Base-by-base conservation (phyloP, 192 early-diverging fungal species). In the Physocladia obscura region DNA sequence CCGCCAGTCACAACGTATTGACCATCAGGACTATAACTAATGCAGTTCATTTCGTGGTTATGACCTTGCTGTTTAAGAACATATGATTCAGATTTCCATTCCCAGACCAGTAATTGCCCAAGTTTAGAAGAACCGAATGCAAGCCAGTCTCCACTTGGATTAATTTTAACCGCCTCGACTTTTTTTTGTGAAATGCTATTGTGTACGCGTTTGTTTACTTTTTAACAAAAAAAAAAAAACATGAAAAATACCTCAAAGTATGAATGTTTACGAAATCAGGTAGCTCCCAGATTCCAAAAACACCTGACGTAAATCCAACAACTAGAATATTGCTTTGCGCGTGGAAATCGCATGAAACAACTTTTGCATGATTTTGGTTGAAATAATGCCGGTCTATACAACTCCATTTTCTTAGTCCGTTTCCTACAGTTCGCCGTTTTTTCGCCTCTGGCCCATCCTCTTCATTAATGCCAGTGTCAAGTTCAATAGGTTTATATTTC, bases 51-150 rank as follows among this genome's bases (percentile, higher is more conserved):
- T 70, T 94, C 93, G 81, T 95, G 92, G 48, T 88, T 91, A 64
- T 99, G 98, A 6, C 96, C 98, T 78, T 99, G 98, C 77, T 99
- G 98, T 76, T 98, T 99, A 49, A 99, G 82, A 39, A 99, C 91
- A 71, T 99, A 98, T 0, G 96, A 92, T 74, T 99, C 98, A 49
- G 94, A 97, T 79, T 97, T 93, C 98, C 98, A 99, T 76, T 99
- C 98, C 98, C 98, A 99, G 15, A 99, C 95, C 36, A 98, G 78
- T 47, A 99, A 88, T 80, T 99, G 98, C 4, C 95, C 95, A 11
- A 98, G 84, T 69, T 84, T 85, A 26, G 93, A 85, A 37, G 89
- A 93, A 27, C 95, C 98, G 79, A 99, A 94, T 1, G 94, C 96
- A 31, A 99, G 79, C 98, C 98, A 99, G 77, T 99, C 98, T 51